Conservation (phyloP, 768 basidiomycete genomes). For the Lactifluus hygrophoroides region DNA sequence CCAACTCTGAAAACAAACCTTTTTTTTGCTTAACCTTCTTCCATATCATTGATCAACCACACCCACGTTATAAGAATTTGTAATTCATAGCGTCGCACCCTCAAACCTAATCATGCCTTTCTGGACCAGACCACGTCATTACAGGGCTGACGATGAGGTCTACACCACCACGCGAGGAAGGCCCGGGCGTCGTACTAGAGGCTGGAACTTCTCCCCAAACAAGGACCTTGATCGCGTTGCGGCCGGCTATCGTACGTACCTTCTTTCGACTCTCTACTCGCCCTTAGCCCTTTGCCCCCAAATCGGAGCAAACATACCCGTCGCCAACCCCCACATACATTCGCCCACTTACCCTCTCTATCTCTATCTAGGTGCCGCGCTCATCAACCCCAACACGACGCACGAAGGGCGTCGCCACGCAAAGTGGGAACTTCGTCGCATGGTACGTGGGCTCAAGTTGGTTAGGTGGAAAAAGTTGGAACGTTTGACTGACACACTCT, state of each 20-base stretch:
- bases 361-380: conserved; percentile 40
- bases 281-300: neutral
- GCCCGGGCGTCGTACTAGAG: conserved; percentile 6
- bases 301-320: neutral
- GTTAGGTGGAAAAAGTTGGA: neutral
- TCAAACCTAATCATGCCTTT: conserved; percentile 3
- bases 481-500: neutral
- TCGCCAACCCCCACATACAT: no score
- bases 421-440: conserved; percentile 36
- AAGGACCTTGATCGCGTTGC: conserved; percentile 38
- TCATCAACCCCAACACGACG: conserved; percentile 45
- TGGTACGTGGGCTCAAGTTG: conserved; percentile 30
- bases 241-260: conserved; percentile 39
- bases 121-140: conserved; percentile 3
- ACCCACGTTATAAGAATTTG: neutral
- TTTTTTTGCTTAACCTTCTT: neutral
- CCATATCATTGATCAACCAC: neutral
- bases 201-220: conserved; percentile 17
- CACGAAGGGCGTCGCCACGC: conserved; percentile 37
- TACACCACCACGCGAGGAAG: neutral
- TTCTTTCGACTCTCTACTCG: no score
- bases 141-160: neutral
- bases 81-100: neutral
- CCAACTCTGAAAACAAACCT: neutral
- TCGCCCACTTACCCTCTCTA: no score